phyloP scores from a whole-genome alignment of 2,329 filamentous ascomycete species.

The Cadophora malorum region DNA sequence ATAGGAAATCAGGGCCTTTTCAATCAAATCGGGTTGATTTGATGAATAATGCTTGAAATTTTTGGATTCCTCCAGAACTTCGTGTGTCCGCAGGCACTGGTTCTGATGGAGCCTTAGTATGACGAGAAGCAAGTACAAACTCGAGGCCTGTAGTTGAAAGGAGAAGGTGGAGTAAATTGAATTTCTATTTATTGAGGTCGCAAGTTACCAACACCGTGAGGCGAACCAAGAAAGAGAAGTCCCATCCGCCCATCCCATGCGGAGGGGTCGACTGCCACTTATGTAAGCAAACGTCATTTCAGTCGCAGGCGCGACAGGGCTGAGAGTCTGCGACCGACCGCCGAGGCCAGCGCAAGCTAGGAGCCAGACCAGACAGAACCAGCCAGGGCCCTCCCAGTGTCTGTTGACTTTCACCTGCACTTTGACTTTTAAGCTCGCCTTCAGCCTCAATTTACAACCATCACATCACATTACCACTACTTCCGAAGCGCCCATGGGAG shows the following conservation, averaged over 20 bases:
- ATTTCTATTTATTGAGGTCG: not conserved
- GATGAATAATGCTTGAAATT: constrained; percentile 10
- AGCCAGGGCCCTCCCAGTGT: not conserved
- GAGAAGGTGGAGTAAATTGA: not conserved
- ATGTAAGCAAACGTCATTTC: not conserved
- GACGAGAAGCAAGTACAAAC: not conserved
- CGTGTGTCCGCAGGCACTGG: not conserved
- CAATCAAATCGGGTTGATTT: not conserved
- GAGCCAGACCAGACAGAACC: no score
- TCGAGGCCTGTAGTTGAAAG: not conserved
- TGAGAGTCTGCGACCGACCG: not conserved
- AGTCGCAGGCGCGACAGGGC: not conserved
- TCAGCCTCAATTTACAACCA: not conserved
- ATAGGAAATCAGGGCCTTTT: constrained; percentile 15
- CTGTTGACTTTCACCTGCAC: constrained; percentile 4
- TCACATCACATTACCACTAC: not conserved
- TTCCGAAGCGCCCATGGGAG: not conserved
- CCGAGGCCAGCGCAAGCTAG: not conserved
- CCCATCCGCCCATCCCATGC: no score
- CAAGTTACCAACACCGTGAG: not conserved
- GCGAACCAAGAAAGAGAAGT: not conserved
- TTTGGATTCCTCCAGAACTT: not conserved
- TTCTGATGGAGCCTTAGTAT: not conserved
- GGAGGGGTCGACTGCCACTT: not conserved
- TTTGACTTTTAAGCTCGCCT: not conserved